phyloP scores from a whole-genome alignment of 2,329 filamentous ascomycete genomes.

The Colletotrichum tofieldiae region DNA sequence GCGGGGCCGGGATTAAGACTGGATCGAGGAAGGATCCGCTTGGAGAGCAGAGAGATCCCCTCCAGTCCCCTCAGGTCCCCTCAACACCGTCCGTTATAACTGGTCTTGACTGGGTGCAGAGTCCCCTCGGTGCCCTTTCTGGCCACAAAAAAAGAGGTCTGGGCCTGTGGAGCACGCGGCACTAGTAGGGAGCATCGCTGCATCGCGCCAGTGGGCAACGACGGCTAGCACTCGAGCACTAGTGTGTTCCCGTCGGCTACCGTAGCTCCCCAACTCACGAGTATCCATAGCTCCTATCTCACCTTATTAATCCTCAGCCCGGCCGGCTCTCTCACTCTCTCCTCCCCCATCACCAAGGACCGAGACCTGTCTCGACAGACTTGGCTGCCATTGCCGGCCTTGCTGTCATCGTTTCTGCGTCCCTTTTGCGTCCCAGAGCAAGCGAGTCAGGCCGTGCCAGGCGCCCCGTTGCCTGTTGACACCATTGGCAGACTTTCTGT shows the following conservation, averaged over 20 bases:
- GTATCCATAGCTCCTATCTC: conserved; percentile 10
- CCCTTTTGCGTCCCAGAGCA: not conserved
- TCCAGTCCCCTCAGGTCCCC: not conserved
- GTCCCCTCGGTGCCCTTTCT: conserved; percentile 7
- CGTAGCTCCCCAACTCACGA: not conserved
- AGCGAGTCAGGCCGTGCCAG: not conserved
- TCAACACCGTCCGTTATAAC: not conserved
- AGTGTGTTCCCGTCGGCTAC: conserved; percentile 19
- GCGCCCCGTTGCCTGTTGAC: not conserved
- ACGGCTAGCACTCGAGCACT: conserved; percentile 12
- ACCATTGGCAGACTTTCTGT: not conserved
- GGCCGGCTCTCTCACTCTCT: not conserved
- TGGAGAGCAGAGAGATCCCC: conserved; percentile 6
- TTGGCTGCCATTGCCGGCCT: conserved; percentile 8
- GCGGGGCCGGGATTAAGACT: conserved; percentile 39
- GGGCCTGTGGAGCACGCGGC: conserved; percentile 35
- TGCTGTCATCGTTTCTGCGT: not conserved
- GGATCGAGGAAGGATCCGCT: conserved; percentile 40
- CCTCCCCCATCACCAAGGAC: not conserved
- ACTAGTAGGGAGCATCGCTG: conserved; percentile 28
- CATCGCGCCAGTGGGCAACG: conserved; percentile 6
- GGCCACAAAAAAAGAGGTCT: conserved; percentile 23
- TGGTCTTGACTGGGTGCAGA: not conserved
- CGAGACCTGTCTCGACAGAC: conserved; percentile 1
- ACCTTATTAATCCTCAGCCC: conserved; percentile 35